Base-by-base conservation (phyloP, 345 rosid genomes). In the Citrus reticulata region DNA sequence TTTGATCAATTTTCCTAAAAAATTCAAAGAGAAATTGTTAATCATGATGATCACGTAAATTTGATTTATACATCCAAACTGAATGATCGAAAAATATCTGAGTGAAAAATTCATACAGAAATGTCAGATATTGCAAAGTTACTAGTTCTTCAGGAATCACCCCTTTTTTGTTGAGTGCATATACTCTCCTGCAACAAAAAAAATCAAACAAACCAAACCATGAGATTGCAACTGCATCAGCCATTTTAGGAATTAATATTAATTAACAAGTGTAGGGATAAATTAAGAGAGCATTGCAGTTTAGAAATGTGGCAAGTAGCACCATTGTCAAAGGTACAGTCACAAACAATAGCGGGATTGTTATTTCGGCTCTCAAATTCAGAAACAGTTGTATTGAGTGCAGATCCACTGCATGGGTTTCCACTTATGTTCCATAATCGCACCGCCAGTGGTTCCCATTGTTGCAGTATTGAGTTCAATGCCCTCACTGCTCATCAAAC, bases 1-100 rank as follows among this genome's bases (percentile, higher is more conserved):
- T 85, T 39, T 51, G 74, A 75, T 85, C 84, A 64, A 85, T 59
- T 69, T 83, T 81, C 73, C 86, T 85, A 39, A 81, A 72, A 62
- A 35, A 73, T 27, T 51, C 37, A 72, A 70, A 59, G 25, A 65
- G 3, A 65, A 20, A 19, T 6, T 32, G 11, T 32, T 2, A 34
- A 65, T 51, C 55, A 65, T 32, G 64, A 73, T 25, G 42, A 14
- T 20, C 9, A 73, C 3, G 29, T n/a, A 5, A 9, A 9, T 40
- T 54, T 24, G n/a, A 14, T 42, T 39, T 25, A 14, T 39, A 42
- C 49, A 9, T 42, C 5, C 35, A 7, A 13, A 17, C 32, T 54
- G 42, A 72, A 72, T 30, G 22, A n/a, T 5, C 11, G 32, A 35
- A 6, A 58, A 69, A 10, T 42, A 42, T 42, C 49, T 42, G 14